Conservation (phyloP, 805 yeast genomes). For the Wickerhamomyces tratensis region DNA sequence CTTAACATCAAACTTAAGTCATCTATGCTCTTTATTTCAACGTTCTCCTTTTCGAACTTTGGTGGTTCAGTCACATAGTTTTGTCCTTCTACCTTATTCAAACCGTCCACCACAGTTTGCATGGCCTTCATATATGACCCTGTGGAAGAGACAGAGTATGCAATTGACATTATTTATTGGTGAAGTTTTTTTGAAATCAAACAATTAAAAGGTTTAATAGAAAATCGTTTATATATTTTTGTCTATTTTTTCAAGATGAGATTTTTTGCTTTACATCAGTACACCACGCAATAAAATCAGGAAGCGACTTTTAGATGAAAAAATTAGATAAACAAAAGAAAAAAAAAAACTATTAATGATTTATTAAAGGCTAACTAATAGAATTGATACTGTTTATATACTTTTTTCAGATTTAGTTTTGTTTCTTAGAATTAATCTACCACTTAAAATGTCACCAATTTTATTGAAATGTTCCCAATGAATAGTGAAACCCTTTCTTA, state of each 20-base stretch:
- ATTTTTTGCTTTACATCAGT: no score
- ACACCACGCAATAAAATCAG: no score
- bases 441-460: conserved; percentile 64
- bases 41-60: conserved; percentile 26
- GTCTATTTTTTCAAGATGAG: no score
- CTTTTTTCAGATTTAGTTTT: conserved; percentile 7
- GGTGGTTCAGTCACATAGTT: conserved; percentile 22
- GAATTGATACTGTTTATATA: no score
- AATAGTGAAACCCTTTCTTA: conserved; percentile 56
- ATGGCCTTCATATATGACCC: conserved; percentile 73
- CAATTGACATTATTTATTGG: conserved; percentile 27
- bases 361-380: no score
- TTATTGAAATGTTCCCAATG: conserved; percentile 60
- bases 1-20: conserved; percentile 27
- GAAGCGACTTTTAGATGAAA: no score
- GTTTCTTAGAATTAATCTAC: conserved; percentile 46
- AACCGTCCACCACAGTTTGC: conserved; percentile 52
- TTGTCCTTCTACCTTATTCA: conserved; percentile 22
- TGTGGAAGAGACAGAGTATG: conserved; percentile 53
- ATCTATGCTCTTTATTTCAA: conserved; percentile 20
- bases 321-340: no score
- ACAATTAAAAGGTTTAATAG: no score
- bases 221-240: no score
- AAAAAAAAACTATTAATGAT: no score
- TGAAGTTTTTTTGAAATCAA: no score